A percentile compares a stretch with the other conserved stretches of the same genome.
phyloP scores from a whole-genome alignment of 1,284 basidiomycete species.

The Grifola frondosa region DNA sequence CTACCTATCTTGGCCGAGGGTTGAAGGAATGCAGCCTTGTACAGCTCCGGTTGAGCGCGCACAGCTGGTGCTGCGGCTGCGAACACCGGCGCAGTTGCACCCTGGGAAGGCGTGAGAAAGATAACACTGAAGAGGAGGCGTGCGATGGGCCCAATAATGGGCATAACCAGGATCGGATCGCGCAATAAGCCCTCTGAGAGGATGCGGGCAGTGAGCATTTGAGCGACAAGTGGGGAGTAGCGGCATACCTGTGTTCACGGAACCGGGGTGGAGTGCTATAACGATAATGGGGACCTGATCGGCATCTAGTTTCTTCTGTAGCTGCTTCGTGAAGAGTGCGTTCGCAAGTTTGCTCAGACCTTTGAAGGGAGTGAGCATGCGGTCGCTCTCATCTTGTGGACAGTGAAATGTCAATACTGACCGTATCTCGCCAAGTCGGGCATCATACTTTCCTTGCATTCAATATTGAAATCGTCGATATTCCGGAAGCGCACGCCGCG shows the following conservation, averaged over 20 bases:
- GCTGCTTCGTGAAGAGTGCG: constrained; percentile 29
- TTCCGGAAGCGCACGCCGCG: constrained; percentile 31
- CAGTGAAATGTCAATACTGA: constrained; percentile 1
- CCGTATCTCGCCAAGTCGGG: constrained; percentile 36
- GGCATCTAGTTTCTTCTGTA: constrained; percentile 30
- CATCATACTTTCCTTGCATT: constrained; percentile 27
- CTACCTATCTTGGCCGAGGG: constrained; percentile 37
- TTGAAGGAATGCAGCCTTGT: constrained; percentile 44
- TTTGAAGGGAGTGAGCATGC: neutral
- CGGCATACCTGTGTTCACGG: constrained; percentile 41
- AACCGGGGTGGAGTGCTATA: constrained; percentile 37
- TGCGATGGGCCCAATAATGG: constrained; percentile 12
- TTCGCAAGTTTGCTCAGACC: constrained; percentile 39
- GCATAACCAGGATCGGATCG: constrained; percentile 8
- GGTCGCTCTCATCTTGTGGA: neutral
- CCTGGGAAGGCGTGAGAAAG: constrained; percentile 27
- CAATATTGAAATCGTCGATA: constrained; percentile 41
- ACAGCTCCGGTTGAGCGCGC: constrained; percentile 38
- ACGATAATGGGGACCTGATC: constrained; percentile 32
- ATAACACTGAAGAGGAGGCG: constrained; percentile 12
- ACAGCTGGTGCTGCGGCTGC: constrained; percentile 44
- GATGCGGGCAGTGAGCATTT: constrained; percentile 5
- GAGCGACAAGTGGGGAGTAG: neutral
- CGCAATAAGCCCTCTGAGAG: constrained; percentile 11
- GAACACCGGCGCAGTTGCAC: constrained; percentile 44